These are phyloP conservation scores for Berkeleyomyces basicola DNA, from an alignment of 2,329 filamentous ascomycete genomes.

Conservation along the genomic window DNA sequence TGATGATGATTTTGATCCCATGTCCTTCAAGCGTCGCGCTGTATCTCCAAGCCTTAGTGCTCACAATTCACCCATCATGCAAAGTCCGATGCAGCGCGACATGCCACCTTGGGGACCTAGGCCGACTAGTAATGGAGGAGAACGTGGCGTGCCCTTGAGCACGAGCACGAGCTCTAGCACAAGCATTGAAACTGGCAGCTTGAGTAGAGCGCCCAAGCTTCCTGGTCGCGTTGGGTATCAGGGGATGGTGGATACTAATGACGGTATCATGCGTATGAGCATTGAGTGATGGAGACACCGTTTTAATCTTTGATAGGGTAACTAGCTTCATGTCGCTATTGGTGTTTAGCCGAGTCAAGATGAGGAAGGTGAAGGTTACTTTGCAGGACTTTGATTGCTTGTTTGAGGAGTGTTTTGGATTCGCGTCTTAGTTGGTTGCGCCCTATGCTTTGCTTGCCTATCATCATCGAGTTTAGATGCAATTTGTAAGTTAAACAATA, in stretches of 20 bases:
- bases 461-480: not conserved
- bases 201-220: slow-evolving; percentile 29
- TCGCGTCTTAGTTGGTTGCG: slow-evolving; percentile 2
- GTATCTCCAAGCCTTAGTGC: slow-evolving; percentile 84
- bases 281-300: slow-evolving; percentile 49
- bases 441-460: not conserved
- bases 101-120: slow-evolving; percentile 54
- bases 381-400: not conserved
- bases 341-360: too few species aligned
- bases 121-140: slow-evolving; percentile 38
- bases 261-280: slow-evolving; percentile 92
- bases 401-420: slow-evolving; percentile 8
- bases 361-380: too few species aligned
- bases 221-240: slow-evolving; percentile 61
- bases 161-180: slow-evolving; percentile 30
- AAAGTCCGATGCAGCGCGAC: slow-evolving; percentile 66
- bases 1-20: slow-evolving; percentile 80
- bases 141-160: not conserved
- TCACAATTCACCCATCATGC: slow-evolving; percentile 75
- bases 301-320: not conserved
- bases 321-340: not conserved
- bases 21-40: slow-evolving; percentile 76
- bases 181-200: slow-evolving; percentile 23
- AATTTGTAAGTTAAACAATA: slow-evolving; percentile 5
- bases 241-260: slow-evolving; percentile 90